Base-by-base conservation (phyloP, 164 flowering plant species). In the Chloranthus sessilifolius region DNA sequence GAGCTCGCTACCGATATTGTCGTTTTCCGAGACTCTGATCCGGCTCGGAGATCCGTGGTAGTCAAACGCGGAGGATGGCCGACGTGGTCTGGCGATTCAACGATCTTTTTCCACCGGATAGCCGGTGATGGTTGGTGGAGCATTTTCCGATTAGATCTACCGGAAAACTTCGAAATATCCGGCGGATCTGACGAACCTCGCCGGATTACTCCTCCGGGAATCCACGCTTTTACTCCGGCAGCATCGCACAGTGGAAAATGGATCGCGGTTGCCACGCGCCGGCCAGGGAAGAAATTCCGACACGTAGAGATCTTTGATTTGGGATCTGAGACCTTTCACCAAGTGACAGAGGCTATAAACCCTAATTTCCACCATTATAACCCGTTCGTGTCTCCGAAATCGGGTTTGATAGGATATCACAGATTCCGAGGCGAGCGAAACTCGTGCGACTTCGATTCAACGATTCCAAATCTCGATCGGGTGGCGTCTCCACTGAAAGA, bases 71-170 rank as follows among this genome's bases (percentile, higher is more conserved):
- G 97, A 3, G 95, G 97, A 0, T 90, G 95, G 95, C 97, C 97
- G 7, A 63, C 94, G 1, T 90, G 94, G 88, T 73, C 71, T 19
- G 78, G 85, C n/a, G 97, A 89, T 14, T 63, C 80, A 5, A 58
- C 70, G 3, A 26, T 90, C 21, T 90, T 55, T 68, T 90, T 82
- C 43, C 97, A 90, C 62, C 83, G 86, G 15, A 65, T 63, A 50
- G 72, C 77, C 12, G 94, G 75, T 1, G 95, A 90, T 49, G 88
- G 95, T 0, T 90, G 97, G 95, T 90, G 97, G 97, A 90, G 97
- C 71, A 63, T 90, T 60, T 90, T 56, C 68, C 57, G 75, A 2
- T 66, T 66, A 0, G 84, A 73, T 55, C 45, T 83, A 8, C 64
- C 71, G n/a, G 66, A 56, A 27, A 45, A 74, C 34, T 33, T 58